phyloP scores from a whole-genome alignment of 129 eudicot species.

The Centella asiatica region DNA sequence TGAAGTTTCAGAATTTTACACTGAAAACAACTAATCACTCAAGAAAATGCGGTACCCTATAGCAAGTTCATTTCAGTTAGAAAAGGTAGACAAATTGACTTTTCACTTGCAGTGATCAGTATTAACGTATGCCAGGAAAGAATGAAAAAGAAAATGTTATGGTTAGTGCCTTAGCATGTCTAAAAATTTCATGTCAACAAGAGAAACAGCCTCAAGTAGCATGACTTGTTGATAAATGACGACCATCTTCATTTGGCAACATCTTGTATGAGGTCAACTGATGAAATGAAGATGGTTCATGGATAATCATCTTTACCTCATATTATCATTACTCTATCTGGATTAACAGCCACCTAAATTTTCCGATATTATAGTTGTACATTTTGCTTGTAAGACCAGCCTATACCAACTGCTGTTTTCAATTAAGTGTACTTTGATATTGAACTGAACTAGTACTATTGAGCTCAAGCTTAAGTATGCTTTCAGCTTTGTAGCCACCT shows the following conservation, averaged over 20 bases:
- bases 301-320: not conserved
- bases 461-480: not conserved
- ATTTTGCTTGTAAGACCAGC: too few relatives aligned
- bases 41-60: too few relatives aligned
- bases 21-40: too few relatives aligned
- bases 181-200: not conserved
- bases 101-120: too few relatives aligned
- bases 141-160: not conserved
- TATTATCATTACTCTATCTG: slow-evolving; percentile 6
- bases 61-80: too few relatives aligned
- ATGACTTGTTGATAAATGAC: not conserved
- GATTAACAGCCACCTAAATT: not conserved
- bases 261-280: not conserved
- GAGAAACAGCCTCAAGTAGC: not conserved
- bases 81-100: not conserved
- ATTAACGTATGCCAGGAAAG: too few relatives aligned
- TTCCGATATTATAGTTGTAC: not conserved
- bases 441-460: too few relatives aligned
- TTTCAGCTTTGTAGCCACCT: not conserved
- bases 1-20: too few relatives aligned
- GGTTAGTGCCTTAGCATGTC: not conserved
- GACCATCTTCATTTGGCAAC: not conserved
- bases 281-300: not conserved
- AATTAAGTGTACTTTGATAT: too few relatives aligned
- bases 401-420: too few relatives aligned